Conservation (phyloP, 2,329 filamentous ascomycete species). For the Penicillium polonicum region DNA sequence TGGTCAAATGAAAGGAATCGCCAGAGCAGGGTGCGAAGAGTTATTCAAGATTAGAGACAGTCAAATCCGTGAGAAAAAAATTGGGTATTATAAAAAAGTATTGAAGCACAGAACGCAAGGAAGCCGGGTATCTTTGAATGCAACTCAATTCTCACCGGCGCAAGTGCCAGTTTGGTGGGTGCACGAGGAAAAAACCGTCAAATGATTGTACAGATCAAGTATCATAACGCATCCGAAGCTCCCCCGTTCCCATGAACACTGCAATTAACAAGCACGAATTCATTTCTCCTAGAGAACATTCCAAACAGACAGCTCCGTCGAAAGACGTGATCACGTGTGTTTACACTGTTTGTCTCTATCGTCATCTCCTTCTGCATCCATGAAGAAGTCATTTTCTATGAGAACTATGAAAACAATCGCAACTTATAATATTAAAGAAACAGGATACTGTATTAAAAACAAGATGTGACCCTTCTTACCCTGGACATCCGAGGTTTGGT, state of each 20-base stretch:
- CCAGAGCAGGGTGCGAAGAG: not conserved
- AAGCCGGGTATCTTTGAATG: conserved; percentile 9
- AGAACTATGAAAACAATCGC: not conserved
- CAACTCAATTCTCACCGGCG: conserved; percentile 7
- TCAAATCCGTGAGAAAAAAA: not conserved
- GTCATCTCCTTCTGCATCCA: conserved; percentile 10
- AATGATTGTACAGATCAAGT: not conserved
- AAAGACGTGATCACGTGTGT: conserved; percentile 31
- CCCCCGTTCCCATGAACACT: conserved; percentile 6
- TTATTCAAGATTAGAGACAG: not conserved
- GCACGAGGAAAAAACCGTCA: not conserved
- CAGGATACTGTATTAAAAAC: not conserved
- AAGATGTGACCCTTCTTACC: not conserved
- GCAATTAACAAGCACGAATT: conserved; percentile 7
- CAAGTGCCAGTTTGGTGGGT: not conserved
- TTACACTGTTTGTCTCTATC: conserved; percentile 29
- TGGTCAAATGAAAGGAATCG: conserved; percentile 19
- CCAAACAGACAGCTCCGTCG: conserved; percentile 3
- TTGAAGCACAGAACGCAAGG: conserved; percentile 5
- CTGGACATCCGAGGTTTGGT: not conserved
- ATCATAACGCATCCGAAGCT: conserved; percentile 2
- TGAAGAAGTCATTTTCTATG: not conserved
- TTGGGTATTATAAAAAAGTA: conserved; percentile 8
- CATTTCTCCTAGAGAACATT: not conserved
- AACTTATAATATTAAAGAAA: not conserved